phyloP scores from a whole-genome alignment of 1,284 basidiomycete species.

The Cutaneotrichosporon sp. region DNA sequence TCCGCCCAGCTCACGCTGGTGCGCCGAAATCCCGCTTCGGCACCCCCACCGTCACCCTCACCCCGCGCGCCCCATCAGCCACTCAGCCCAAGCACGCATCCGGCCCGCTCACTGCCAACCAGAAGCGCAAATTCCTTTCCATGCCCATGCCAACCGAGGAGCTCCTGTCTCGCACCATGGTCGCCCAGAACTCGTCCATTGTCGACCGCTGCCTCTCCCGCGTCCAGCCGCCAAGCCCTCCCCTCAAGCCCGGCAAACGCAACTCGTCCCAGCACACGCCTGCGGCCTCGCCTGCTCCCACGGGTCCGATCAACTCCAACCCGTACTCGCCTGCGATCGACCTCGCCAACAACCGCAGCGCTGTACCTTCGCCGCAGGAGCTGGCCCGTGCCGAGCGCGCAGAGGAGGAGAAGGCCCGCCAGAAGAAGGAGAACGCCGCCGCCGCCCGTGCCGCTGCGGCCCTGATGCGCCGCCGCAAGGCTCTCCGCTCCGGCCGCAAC shows the following conservation, averaged over 20 bases:
- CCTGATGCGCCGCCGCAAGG: slow-evolving; percentile 23
- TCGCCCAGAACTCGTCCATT: slow-evolving; percentile 35
- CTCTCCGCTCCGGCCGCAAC: slow-evolving; percentile 19
- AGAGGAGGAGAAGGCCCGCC: slow-evolving; percentile 34
- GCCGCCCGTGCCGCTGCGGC: slow-evolving; percentile 34
- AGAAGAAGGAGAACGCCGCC: slow-evolving; percentile 38
- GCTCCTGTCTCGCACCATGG: slow-evolving; percentile 26
- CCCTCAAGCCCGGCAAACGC: slow-evolving; percentile 20
- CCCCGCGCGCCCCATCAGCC: slow-evolving; percentile 14
- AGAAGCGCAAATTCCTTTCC: slow-evolving; percentile 19
- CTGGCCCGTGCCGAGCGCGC: slow-evolving; percentile 29
- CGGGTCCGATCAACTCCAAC: slow-evolving; percentile 22
- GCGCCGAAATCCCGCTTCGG: slow-evolving; percentile 2
- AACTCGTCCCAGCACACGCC: slow-evolving; percentile 22
- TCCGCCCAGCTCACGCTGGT: slow-evolving; percentile 9
- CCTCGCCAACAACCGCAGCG: slow-evolving; percentile 37
- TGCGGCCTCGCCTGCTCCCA: slow-evolving; percentile 19
- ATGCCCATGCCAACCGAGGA: slow-evolving; percentile 14
- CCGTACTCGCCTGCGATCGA: slow-evolving; percentile 39
- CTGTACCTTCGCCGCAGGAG: slow-evolving; percentile 36
- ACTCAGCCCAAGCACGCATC: background rate
- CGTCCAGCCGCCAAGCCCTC: slow-evolving; percentile 16
- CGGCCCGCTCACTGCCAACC: slow-evolving; percentile 16
- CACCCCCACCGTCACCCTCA: background rate
- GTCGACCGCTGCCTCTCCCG: slow-evolving; percentile 35